Evolutionary conservation across 495 filamentous ascomycete genomes (phyloP), one percentile per base, ranked within the genome.

Genomic region (Penicillium odoratum): DNA sequence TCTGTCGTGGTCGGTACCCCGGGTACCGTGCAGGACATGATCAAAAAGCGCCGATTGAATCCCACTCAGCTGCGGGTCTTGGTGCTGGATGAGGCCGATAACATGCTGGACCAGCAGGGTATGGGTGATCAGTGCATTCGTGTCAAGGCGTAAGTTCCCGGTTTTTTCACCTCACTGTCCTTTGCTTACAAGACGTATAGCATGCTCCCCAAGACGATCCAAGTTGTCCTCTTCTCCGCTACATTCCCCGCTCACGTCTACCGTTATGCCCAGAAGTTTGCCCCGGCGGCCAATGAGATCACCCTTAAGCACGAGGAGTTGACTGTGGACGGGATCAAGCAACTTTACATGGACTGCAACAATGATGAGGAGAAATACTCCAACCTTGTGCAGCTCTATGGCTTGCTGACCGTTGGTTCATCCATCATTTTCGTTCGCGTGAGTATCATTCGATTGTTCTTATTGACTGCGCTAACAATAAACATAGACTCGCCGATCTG

Each of bases 361-460:
- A 76, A 76, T 18, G 90, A 94, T 48, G 73, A 87, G 11, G 83
- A 90, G 64, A 99, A 99, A 68, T 99, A 94, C 68, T 81, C 85
- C 28, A 85, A 88, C 33, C 84, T 99, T 13, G 88, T 95, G 61
- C 87, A 91, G 69, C 87, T 99, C 16, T 99, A 98, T 68, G 92
- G 93, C 55, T 79, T 97, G 36, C 90, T 97, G 82, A 97, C 92
- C 10, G 90, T 97, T 56, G 92, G 91, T 4, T 96, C 93, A 5
- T 97, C 93, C 1, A 97, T 99, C 69, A 98, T 99, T 67, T 99
- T 99, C 73, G 92, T 96, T 62, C 85, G 85, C 81, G 92, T 94
- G 75, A 46, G 78, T 76, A 34, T 5, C 7, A 21, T 6, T 29
- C 16, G 47, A 30, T 57, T 8, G 6, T 11, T 48, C 10, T 4